Percentiles rank a stretch among this genome's conserved stretches.
phyloP scores from a whole-genome alignment of 2,329 filamentous ascomycete genomes.

The Fusarium palustre region DNA sequence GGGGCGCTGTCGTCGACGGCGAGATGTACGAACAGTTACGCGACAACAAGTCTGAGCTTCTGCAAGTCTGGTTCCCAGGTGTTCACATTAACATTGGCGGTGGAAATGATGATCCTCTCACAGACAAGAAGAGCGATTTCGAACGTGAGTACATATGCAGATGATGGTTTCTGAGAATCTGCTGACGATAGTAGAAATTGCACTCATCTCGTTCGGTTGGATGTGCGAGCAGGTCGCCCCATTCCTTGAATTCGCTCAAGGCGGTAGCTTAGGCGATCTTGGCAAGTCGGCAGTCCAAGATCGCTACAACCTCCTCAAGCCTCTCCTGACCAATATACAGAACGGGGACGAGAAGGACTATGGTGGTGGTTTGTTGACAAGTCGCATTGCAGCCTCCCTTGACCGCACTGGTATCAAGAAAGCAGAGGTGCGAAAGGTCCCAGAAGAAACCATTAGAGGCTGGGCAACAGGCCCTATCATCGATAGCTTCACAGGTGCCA shows the following conservation, averaged over 20 bases:
- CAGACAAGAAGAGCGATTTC: constrained; percentile 42
- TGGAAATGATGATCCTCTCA: constrained; percentile 35
- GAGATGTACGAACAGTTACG: constrained; percentile 35
- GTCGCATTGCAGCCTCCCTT: constrained; percentile 19
- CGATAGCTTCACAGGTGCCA: constrained; percentile 42
- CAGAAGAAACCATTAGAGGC: constrained; percentile 33
- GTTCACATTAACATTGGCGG: constrained; percentile 47
- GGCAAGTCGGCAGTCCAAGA: constrained; percentile 36
- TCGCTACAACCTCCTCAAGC: constrained; percentile 39
- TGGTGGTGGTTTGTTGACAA: constrained; percentile 25
- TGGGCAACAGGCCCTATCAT: constrained; percentile 45
- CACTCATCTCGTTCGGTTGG: constrained; percentile 45
- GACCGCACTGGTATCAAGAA: constrained; percentile 34
- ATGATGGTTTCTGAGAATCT: neutral
- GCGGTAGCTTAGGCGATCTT: constrained; percentile 25
- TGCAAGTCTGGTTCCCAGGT: constrained; percentile 47
- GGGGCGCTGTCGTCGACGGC: constrained; percentile 34
- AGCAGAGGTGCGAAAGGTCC: constrained; percentile 27
- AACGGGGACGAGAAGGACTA: constrained; percentile 36
- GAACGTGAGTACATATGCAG: constrained; percentile 30
- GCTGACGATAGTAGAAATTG: constrained; percentile 39
- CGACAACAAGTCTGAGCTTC: constrained; percentile 31
- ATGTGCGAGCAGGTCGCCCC: constrained; percentile 46
- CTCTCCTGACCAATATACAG: constrained; percentile 31
- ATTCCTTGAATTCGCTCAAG: constrained; percentile 28